Base-by-base conservation (phyloP, 208 protist species). In the Leishmania mexicana region DNA sequence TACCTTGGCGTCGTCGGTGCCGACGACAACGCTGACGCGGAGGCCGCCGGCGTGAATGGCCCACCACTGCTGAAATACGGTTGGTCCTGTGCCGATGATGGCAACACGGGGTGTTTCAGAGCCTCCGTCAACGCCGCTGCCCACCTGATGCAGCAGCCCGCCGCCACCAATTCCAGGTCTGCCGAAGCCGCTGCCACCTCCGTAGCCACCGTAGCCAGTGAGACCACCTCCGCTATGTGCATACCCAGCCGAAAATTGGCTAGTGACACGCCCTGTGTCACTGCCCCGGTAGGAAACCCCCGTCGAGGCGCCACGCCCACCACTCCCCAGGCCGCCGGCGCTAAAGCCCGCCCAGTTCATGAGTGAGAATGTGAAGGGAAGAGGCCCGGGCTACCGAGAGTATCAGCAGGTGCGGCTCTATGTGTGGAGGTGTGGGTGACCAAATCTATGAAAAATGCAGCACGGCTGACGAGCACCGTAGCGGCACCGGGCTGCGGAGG, bases 291-390 rank as follows among this genome's bases (percentile, higher is more conserved):
- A 21, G 45, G 74, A 78, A 74, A 31, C 31, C 51, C 47, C 40
- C 3, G 49, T 15, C 21, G 60, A 54, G 21, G 57, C 47, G 19
- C 62, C 76, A 28, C 45, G 45, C 19, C 42, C 76, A 60, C 47
- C 1, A n/a, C 45, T 35, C 2, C 76, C 60, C 7, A 71, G 38
- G 40, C 60, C 47, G 64, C 47, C 47, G 31, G 62, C 49, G 45
- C 60, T 73, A 35, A 86, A 83, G 42, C 78, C 83, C 24, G 54
- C 74, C 83, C 83, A 80, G 49, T 31, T 83, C 83, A 86, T 86
- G 5, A 2, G 15, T 3, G 40, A 47, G 31, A 11, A 21, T 68
- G 31, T 40, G 13, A 68, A 68, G 58, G 15, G 28, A n/a, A 76
- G 47, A 54, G 7, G 38, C 31, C 15, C 15, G 47, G 45, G 65